These are phyloP conservation scores for Nakazawaea holstii DNA, from an alignment of 805 yeast species.

Conservation along the genomic window DNA sequence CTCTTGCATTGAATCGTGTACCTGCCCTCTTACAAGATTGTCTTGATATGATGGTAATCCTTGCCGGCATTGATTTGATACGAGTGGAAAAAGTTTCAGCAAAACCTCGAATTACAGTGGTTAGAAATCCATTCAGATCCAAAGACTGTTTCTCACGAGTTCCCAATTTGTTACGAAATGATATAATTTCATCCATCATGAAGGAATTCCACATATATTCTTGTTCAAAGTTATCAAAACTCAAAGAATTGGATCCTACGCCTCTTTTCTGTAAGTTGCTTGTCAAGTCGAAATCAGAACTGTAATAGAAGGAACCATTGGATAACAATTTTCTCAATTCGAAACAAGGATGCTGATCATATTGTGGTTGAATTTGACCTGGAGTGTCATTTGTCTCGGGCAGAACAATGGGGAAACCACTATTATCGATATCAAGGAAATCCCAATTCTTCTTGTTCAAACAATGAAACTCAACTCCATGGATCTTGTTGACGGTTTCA, in stretches of 20 bases:
- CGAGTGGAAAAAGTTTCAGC: slow-evolving; percentile 65
- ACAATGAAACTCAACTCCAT: slow-evolving; percentile 83
- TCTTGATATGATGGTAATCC: slow-evolving; percentile 72
- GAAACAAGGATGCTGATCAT: slow-evolving; percentile 74
- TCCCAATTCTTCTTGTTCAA: slow-evolving; percentile 76
- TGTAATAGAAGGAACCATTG: slow-evolving; percentile 88
- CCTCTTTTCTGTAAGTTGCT: slow-evolving; percentile 80
- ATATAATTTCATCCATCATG: slow-evolving; percentile 77
- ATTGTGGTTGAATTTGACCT: slow-evolving; percentile 16
- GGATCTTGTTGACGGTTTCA: slow-evolving; percentile 76
- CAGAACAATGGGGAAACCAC: slow-evolving; percentile 56
- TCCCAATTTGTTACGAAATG: slow-evolving; percentile 68
- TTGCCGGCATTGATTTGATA: slow-evolving; percentile 30
- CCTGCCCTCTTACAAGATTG: slow-evolving; percentile 99
- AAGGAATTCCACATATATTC: slow-evolving; percentile 97
- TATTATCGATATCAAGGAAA: slow-evolving; percentile 58
- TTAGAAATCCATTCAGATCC: slow-evolving; percentile 75
- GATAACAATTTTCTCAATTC: slow-evolving; percentile 72
- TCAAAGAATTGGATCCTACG: slow-evolving; percentile 36
- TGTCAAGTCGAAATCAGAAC: slow-evolving; percentile 89
- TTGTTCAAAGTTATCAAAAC: slow-evolving; percentile 60
- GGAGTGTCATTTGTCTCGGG: slow-evolving; percentile 22
- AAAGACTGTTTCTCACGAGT: slow-evolving; percentile 50
- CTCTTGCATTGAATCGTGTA: slow-evolving; percentile 90
- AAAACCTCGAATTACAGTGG: slow-evolving; percentile 93